These are phyloP conservation scores for Casuarina equisetifolia DNA, from an alignment of 306 rosid genomes.

Conservation along the genomic window DNA sequence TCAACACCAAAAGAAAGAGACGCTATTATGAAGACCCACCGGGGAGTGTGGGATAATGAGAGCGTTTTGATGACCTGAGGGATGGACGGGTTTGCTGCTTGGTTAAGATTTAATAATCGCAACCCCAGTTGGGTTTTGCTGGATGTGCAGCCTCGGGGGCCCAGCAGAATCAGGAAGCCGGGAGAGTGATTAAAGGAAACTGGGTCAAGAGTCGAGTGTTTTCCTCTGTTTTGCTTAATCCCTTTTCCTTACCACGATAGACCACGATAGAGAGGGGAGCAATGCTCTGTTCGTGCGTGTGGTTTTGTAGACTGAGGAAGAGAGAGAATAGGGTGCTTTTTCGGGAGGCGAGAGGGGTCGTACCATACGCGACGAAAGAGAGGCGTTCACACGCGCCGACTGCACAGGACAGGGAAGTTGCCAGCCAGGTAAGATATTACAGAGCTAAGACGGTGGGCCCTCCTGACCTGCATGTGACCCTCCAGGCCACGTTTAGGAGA, in stretches of 20 bases:
- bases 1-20: neutral
- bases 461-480: neutral
- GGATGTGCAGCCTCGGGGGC: constrained; percentile 21
- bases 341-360: neutral
- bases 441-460: neutral
- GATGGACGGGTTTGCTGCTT: constrained; percentile 19
- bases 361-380: neutral
- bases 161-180: constrained; percentile 10
- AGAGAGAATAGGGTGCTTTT: neutral
- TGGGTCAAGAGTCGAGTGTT: neutral
- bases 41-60: too few relatives aligned
- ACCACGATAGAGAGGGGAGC: too few relatives aligned
- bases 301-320: neutral
- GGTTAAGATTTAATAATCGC: constrained; percentile 35
- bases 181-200: constrained; percentile 3
- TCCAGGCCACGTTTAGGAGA: neutral
- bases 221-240: too few relatives aligned
- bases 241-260: too few relatives aligned
- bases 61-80: neutral
- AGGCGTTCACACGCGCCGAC: neutral
- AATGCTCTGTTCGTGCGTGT: too few relatives aligned
- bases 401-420: neutral
- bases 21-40: neutral
- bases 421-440: neutral
- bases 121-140: constrained; percentile 1